Evolutionary conservation across 768 basidiomycete genomes (phyloP).

Genomic region (Cystobasidium tubakii): DNA sequence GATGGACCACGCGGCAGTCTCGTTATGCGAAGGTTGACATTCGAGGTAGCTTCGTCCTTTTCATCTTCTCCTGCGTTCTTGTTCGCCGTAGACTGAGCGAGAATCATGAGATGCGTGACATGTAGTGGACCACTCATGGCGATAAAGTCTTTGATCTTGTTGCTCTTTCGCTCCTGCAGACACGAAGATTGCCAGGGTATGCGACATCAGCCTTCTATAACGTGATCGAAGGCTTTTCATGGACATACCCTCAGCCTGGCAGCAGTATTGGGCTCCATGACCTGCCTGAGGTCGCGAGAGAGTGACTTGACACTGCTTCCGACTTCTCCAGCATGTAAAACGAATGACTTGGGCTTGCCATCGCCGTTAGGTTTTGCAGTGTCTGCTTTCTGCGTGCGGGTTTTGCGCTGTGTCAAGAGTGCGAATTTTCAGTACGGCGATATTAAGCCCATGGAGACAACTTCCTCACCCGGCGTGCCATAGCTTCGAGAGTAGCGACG

Average conservation of each 20-base stretch:
- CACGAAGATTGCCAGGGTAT: constrained; percentile 35
- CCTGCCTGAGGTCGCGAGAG: constrained; percentile 84
- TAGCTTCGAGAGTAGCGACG: not conserved
- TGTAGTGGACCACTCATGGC: constrained; percentile 82
- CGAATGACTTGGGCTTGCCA: constrained; percentile 66
- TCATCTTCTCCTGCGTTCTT: constrained; percentile 36
- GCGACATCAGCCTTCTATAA: not conserved
- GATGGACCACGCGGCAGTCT: constrained; percentile 86
- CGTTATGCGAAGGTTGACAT: constrained; percentile 65
- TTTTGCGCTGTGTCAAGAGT: constrained; percentile 39
- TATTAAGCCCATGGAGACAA: not conserved
- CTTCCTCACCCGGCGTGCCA: constrained; percentile 19
- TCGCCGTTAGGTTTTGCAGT: constrained; percentile 16
- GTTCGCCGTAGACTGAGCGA: constrained; percentile 65
- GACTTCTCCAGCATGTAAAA: constrained; percentile 92
- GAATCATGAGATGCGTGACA: constrained; percentile 86
- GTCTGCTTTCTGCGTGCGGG: constrained; percentile 43
- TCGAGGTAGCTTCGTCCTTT: constrained; percentile 44
- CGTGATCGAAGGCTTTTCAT: constrained; percentile 35
- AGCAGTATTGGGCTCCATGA: constrained; percentile 98
- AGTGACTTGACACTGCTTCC: constrained; percentile 79
- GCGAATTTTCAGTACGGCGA: not conserved
- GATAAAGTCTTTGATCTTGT: constrained; percentile 88
- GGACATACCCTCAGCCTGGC: constrained; percentile 69
- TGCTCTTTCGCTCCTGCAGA: constrained; percentile 74